phyloP scores from a whole-genome alignment of 2,329 filamentous ascomycete species.

The Colletotrichum sp. region DNA sequence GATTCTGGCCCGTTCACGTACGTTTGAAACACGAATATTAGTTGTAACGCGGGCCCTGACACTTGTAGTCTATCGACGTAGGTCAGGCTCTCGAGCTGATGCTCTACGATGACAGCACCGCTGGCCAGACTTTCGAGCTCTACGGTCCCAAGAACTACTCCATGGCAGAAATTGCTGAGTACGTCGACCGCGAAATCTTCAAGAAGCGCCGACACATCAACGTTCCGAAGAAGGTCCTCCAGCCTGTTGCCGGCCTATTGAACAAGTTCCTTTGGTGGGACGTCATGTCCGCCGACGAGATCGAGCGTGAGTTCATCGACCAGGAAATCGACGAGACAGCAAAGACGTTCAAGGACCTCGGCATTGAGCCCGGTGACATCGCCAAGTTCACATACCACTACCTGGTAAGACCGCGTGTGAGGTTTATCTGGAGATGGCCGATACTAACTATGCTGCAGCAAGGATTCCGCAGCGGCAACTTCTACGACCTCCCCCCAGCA shows the following conservation, averaged over 20 bases:
- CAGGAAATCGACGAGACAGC: conserved; percentile 88
- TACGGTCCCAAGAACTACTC: conserved; percentile 94
- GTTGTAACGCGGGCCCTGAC: not conserved
- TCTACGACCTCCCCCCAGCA: conserved; percentile 92
- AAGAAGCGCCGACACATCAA: conserved; percentile 92
- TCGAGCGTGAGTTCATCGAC: conserved; percentile 92
- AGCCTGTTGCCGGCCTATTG: conserved; percentile 74
- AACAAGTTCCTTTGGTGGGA: conserved; percentile 93
- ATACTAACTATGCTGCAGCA: conserved; percentile 61
- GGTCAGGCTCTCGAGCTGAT: conserved; percentile 88
- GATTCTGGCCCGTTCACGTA: conserved; percentile 90
- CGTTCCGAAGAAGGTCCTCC: conserved; percentile 79
- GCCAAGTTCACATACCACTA: conserved; percentile 91
- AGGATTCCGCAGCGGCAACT: conserved; percentile 86
- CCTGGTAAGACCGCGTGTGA: conserved; percentile 66
- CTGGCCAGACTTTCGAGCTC: conserved; percentile 90
- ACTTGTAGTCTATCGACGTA: conserved; percentile 80
- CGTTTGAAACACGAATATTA: conserved; percentile 26
- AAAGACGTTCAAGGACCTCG: conserved; percentile 95
- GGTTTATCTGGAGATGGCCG: not conserved
- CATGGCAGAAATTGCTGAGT: conserved; percentile 81
- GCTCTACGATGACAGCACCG: conserved; percentile 88
- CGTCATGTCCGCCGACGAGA: conserved; percentile 79
- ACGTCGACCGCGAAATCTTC: conserved; percentile 92
- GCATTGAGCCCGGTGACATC: conserved; percentile 87